Base-by-base conservation (phyloP, 306 rosid genomes). In the Cicer yamashitae region DNA sequence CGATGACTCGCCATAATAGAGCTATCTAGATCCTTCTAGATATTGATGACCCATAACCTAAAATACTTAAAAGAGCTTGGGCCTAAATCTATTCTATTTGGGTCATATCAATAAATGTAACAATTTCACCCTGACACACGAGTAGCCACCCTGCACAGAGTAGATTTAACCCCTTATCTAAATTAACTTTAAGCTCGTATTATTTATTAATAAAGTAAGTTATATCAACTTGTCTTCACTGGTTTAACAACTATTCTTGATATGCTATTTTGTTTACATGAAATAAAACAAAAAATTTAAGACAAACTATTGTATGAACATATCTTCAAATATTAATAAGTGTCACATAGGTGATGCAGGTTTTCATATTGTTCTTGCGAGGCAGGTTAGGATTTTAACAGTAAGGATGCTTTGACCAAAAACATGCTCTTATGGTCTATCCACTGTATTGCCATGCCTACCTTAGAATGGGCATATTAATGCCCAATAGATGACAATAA, bases 311-410 rank as follows among this genome's bases (percentile, higher is more conserved):
- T 56, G 40, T 10, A 57, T 14, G n/a, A 38, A 56, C 11, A 45
- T 15, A 37, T 57, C 34, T 56, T 67, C 39, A 76, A 53, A 76
- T 34, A 66, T 41, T 54, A 51, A 30, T 15, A 18, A 54, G 18
- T 11, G 48, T 3, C 11, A 30, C 6, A 38, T 8, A 7, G 15
- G 81, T 8, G 6, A 10, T 22, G 53, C 65, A 41, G 60, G 68
- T 77, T 45, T 34, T 45, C 13, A 54, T 52, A 7, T 7, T 44
- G n/a, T 43, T n/a, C 40, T 47, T 47, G 43, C 7, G 0, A 15
- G 47, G 43, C 43, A 39, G 38, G 13, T 64, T n/a, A 15, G 1
- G 46, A 50, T 53, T 39, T 76, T 53, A 52, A 56, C 41, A 51
- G 30, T 10, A 53, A 66, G 44, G 67, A 20, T 2, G 48, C 48